Percentiles rank a stretch among this genome's conserved stretches.
Evolutionary conservation across 768 basidiomycete genomes (phyloP).

Genomic region (Flagelloscypha sp.): DNA sequence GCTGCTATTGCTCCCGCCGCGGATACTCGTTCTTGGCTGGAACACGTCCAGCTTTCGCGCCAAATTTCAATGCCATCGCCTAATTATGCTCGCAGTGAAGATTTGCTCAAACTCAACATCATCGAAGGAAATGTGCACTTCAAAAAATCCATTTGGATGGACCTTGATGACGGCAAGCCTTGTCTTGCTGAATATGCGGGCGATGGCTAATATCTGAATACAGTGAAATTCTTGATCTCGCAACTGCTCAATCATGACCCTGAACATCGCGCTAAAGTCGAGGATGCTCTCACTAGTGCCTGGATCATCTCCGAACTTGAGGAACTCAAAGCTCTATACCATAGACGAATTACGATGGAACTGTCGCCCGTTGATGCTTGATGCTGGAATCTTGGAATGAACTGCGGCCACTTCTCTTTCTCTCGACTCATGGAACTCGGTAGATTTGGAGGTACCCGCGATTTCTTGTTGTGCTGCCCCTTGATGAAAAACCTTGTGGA

Average conservation of each 20-base stretch:
- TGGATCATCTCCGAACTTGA: conserved; percentile 64
- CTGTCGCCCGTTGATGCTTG: conserved; percentile 4
- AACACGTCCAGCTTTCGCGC: conserved; percentile 10
- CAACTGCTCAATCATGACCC: conserved; percentile 56
- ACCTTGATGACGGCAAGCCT: conserved; percentile 52
- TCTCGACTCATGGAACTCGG: conserved; percentile 6
- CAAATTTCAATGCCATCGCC: conserved; percentile 33
- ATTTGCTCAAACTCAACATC: conserved; percentile 61
- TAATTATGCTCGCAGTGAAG: conserved; percentile 40
- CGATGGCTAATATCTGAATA: conserved; percentile 2
- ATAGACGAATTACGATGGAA: conserved; percentile 34
- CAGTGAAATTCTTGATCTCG: conserved; percentile 53
- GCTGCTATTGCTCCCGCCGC: conserved; percentile 24
- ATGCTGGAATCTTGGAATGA: conserved; percentile 1
- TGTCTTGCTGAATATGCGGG: too few species aligned
- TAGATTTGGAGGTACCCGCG: too few species aligned
- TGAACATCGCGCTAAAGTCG: conserved; percentile 52
- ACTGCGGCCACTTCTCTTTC: not conserved
- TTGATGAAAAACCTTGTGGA: too few species aligned
- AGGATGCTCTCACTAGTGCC: conserved; percentile 45
- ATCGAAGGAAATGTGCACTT: conserved; percentile 55
- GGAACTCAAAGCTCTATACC: conserved; percentile 55
- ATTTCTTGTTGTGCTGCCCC: conserved; percentile 7
- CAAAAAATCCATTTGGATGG: conserved; percentile 43
- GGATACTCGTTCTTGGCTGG: too few species aligned